Evolutionary conservation across 139 green algal species (phyloP).

Genomic region (Chlorella sp.): DNA sequence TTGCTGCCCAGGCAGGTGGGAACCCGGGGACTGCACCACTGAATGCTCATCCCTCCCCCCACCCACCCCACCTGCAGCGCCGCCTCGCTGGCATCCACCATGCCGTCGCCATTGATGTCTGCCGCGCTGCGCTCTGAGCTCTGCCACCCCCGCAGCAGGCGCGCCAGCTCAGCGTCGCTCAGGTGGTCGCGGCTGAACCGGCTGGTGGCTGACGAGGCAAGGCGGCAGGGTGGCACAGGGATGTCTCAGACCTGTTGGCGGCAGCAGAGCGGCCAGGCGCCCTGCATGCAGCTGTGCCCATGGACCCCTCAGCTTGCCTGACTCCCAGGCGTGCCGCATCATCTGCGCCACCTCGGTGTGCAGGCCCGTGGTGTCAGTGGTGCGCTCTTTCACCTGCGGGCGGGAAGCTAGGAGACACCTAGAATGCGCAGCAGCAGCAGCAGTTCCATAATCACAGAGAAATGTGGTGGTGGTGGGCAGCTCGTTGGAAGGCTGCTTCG

Average conservation of each 20-base stretch:
- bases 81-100: not conserved
- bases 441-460: constrained; percentile 62
- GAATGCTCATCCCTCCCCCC: not conserved
- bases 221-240: no score
- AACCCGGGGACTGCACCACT: no score
- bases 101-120: not conserved
- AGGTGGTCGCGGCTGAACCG: not conserved
- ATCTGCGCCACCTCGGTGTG: constrained; percentile 74
- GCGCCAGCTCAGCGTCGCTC: constrained; percentile 42
- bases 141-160: constrained; percentile 27
- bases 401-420: not conserved
- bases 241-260: no score
- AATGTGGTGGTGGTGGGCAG: constrained; percentile 57
- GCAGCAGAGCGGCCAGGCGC: no score
- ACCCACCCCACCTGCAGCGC: not conserved
- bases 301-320: not conserved
- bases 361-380: constrained; percentile 45
- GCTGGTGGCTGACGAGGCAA: constrained; percentile 13
- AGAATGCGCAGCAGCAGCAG: not conserved
- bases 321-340: constrained; percentile 65
- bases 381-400: constrained; percentile 17
- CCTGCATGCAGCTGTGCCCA: not conserved
- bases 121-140: not conserved
- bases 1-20: no score
- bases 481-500: no score